Percentiles rank a stretch among this genome's conserved stretches.
These are phyloP conservation scores for Schizochytrium sp. DNA, from an alignment of 108 stramenopile species.

Conservation along the genomic window DNA sequence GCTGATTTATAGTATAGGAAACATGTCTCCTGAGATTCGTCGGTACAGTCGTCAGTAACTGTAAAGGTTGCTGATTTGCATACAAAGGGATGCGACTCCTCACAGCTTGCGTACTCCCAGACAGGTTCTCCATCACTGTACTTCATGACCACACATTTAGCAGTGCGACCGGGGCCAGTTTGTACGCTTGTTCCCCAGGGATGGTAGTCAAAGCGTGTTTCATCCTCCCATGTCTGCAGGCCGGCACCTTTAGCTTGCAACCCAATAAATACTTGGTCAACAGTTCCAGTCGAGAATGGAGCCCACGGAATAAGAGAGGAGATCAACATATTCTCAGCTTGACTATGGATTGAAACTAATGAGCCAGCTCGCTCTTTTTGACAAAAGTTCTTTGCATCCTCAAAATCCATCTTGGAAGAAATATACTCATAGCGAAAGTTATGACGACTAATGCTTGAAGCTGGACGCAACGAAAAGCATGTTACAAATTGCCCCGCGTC, in stretches of 20 bases:
- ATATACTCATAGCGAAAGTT: neutral
- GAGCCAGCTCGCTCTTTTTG: neutral
- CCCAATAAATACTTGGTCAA: too few relatives aligned
- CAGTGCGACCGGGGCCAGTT: too few relatives aligned
- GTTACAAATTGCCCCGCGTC: neutral
- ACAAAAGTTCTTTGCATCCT: neutral
- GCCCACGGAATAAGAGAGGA: neutral
- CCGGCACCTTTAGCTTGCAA: too few relatives aligned
- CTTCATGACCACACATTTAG: too few relatives aligned
- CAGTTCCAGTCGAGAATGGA: too few relatives aligned
- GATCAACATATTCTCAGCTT: neutral
- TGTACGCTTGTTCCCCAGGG: too few relatives aligned
- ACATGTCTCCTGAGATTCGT: neutral
- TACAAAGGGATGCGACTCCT: neutral
- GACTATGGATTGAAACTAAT: neutral
- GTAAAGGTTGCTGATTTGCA: neutral
- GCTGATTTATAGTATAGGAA: neutral
- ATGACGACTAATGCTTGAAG: neutral
- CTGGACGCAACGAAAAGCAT: neutral
- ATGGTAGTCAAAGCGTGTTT: too few relatives aligned
- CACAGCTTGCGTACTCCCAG: too few relatives aligned
- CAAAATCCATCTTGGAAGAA: neutral
- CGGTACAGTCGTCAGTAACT: neutral
- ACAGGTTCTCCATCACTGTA: too few relatives aligned
- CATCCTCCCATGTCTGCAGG: too few relatives aligned